phyloP scores from a whole-genome alignment of 2,329 filamentous ascomycete genomes.

The Teratosphaeria epicoccoides region DNA sequence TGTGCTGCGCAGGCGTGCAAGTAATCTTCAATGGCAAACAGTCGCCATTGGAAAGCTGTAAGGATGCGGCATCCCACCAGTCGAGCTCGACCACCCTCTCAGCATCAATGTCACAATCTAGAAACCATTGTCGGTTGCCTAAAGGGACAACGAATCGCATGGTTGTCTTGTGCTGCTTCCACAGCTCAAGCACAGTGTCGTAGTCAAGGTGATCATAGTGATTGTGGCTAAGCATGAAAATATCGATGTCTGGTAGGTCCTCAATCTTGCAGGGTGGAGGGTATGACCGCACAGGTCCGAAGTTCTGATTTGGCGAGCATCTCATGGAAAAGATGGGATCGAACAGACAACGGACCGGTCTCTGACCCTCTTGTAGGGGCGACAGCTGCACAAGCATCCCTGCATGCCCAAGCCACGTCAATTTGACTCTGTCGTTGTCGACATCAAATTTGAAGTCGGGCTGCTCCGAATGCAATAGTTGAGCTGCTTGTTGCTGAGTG shows the following conservation, averaged over 20 bases:
- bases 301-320: slow-evolving; percentile 36
- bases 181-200: slow-evolving; percentile 33
- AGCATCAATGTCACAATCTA: slow-evolving; percentile 29
- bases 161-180: slow-evolving; percentile 25
- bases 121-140: slow-evolving; percentile 28
- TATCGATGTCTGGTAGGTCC: slow-evolving; percentile 41
- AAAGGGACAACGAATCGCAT: slow-evolving; percentile 35
- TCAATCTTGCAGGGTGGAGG: slow-evolving; percentile 39
- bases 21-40: slow-evolving; percentile 20
- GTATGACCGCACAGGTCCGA: slow-evolving; percentile 43
- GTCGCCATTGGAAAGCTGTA: slow-evolving; percentile 10
- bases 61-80: slow-evolving; percentile 37
- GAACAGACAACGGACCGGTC: slow-evolving; percentile 37
- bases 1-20: slow-evolving; percentile 40
- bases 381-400: slow-evolving; percentile 40
- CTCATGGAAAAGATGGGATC: slow-evolving; percentile 44
- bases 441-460: slow-evolving; percentile 29
- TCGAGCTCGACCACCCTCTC: slow-evolving; percentile 38
- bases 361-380: slow-evolving; percentile 13
- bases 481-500: slow-evolving; percentile 23
- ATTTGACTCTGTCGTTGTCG: slow-evolving; percentile 26
- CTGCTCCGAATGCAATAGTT: slow-evolving; percentile 32
- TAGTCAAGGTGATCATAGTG: slow-evolving; percentile 47
- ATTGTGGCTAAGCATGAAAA: slow-evolving; percentile 44
- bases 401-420: slow-evolving; percentile 43